Conservation (phyloP, 352 stramenopile genomes). For the Pythium sp. region DNA sequence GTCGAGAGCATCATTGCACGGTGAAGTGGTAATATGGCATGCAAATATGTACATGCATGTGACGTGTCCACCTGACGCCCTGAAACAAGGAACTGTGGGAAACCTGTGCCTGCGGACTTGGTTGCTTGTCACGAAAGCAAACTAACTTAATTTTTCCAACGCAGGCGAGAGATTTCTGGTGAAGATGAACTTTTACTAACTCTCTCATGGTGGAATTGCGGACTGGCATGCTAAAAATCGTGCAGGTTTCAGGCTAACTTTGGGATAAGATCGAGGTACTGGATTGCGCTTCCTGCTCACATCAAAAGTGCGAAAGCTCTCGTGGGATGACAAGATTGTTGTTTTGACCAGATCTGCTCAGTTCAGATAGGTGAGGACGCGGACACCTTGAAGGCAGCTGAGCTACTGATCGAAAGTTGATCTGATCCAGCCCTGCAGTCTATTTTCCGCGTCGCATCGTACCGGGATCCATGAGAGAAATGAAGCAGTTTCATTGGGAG, state of each 20-base stretch:
- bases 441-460: not conserved
- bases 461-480: not conserved
- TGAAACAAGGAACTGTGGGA: not conserved
- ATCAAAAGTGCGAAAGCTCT: not conserved
- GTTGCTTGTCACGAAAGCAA: not conserved
- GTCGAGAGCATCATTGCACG: not conserved
- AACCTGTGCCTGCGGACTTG: not conserved
- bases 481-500: conserved; percentile 6
- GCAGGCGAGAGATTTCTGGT: not conserved
- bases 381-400: not conserved
- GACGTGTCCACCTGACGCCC: not conserved
- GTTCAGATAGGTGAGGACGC: not conserved
- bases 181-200: not conserved
- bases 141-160: not conserved
- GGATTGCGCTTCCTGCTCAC: not conserved
- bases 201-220: not conserved
- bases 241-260: not conserved
- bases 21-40: conserved; percentile 1
- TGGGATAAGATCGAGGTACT: not conserved
- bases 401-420: not conserved
- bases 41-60: not conserved
- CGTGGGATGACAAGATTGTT: conserved; percentile 4
- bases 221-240: not conserved
- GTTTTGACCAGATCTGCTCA: not conserved
- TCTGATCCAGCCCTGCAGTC: not conserved